Percentiles rank a stretch among this genome's conserved stretches.
Conservation (phyloP, 306 rosid genomes). For the Ochetophila trinervis region DNA sequence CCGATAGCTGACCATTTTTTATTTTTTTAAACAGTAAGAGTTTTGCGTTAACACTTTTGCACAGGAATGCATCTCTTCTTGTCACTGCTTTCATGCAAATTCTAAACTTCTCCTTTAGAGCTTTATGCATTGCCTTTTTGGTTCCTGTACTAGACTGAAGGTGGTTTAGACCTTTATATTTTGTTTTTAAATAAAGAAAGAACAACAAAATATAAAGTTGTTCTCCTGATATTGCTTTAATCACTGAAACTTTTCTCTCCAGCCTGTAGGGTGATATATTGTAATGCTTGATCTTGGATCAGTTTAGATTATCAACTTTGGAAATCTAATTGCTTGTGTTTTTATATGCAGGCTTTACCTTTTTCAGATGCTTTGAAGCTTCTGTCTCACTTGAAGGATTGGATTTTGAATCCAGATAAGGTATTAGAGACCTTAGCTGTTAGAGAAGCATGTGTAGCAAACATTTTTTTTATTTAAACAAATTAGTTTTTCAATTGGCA, state of each 20-base stretch:
- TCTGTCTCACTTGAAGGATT: slow-evolving; percentile 73
- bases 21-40: too few species aligned
- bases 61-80: too few species aligned
- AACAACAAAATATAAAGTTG: not conserved
- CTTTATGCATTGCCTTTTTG: too few species aligned
- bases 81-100: too few species aligned
- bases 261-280: not conserved
- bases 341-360: slow-evolving; percentile 71
- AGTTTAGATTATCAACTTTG: slow-evolving; percentile 12
- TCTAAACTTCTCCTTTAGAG: too few species aligned
- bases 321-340: slow-evolving; percentile 11
- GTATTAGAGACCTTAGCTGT: slow-evolving; percentile 31
- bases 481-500: not conserved
- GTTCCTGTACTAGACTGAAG: too few species aligned
- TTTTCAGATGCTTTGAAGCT: slow-evolving; percentile 88
- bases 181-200: too few species aligned
- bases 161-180: too few species aligned
- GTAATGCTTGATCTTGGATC: not conserved
- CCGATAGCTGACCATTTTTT: too few species aligned
- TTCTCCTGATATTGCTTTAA: not conserved
- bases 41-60: too few species aligned
- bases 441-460: not conserved
- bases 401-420: slow-evolving; percentile 85
- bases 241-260: not conserved
- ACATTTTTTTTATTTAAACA: too few species aligned